Evolutionary conservation across 75 land plant genomes (phyloP).

Genomic region (Pinus taeda): DNA sequence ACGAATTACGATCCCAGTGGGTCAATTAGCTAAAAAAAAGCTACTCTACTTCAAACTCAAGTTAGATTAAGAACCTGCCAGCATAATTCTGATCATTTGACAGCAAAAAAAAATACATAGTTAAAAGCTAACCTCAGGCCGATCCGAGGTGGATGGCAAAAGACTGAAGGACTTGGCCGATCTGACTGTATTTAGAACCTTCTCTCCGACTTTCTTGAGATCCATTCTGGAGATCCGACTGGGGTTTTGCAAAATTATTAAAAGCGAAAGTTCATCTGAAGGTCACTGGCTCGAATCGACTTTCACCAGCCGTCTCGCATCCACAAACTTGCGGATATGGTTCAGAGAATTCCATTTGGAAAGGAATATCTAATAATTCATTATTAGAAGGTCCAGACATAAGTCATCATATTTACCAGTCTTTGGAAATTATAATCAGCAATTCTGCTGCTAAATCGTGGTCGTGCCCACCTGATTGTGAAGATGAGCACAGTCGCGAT

Average conservation of each 20-base stretch:
- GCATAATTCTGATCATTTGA: background rate
- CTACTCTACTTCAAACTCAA: background rate
- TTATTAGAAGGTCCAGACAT: no score
- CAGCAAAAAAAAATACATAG: background rate
- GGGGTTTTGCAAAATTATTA: background rate
- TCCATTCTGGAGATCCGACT: constrained; percentile 47
- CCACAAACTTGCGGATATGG: no score
- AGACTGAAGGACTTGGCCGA: constrained; percentile 66
- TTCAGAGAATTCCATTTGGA: no score
- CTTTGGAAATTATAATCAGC: no score
- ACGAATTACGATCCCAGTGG: background rate
- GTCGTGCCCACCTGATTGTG: no score
- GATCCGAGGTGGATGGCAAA: constrained; percentile 58
- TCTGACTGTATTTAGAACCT: constrained; percentile 74
- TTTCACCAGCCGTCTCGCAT: no score
- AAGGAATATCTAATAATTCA: no score
- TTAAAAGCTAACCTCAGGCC: constrained; percentile 63
- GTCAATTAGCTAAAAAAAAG: background rate
- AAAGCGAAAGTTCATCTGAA: no score
- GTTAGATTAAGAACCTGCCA: background rate
- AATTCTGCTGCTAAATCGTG: no score
- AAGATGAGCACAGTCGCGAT: no score
- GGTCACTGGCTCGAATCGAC: no score
- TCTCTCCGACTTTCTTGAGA: constrained; percentile 78
- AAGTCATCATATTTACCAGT: no score